Evolutionary conservation across 495 filamentous ascomycete genomes (phyloP).

Genomic region (Xylaria scruposa): DNA sequence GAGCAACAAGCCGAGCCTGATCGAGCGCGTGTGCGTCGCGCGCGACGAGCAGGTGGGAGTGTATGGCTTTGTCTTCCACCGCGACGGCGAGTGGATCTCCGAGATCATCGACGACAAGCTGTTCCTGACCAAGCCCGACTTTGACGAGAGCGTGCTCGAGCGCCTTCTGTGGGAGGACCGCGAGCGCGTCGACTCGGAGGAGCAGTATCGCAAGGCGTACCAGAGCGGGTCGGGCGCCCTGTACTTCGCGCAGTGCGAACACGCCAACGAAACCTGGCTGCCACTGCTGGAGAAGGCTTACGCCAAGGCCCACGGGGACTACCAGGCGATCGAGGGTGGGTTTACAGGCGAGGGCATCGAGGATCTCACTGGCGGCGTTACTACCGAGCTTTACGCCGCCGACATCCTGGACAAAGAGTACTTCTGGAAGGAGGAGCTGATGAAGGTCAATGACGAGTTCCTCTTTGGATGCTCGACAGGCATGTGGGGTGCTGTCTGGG

Average conservation of each 20-base stretch:
- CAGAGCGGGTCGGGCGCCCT: conserved; percentile 77
- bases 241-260: conserved; percentile 85
- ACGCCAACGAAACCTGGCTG: conserved; percentile 92
- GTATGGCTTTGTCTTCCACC: conserved; percentile 93
- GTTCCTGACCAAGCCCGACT: conserved; percentile 82
- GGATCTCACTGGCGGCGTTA: conserved; percentile 91
- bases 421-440: conserved; percentile 88
- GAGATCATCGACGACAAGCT: conserved; percentile 84
- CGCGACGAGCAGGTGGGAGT: conserved; percentile 82
- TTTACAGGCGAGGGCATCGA: conserved; percentile 90
- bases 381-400: conserved; percentile 76
- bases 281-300: conserved; percentile 95
- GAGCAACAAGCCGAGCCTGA: conserved; percentile 77
- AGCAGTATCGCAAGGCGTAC: conserved; percentile 75
- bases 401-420: conserved; percentile 87
- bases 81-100: conserved; percentile 92
- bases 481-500: conserved; percentile 63
- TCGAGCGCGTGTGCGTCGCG: conserved; percentile 84
- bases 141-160: conserved; percentile 73
- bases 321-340: conserved; percentile 81
- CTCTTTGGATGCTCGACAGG: conserved; percentile 85
- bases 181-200: conserved; percentile 73
- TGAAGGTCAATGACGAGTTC: conserved; percentile 85
- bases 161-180: conserved; percentile 74
- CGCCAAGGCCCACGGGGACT: conserved; percentile 93